Evolutionary conservation across 371 early-diverging fungal genomes (phyloP), one percentile per base, ranked within the genome.

Genomic region (Coemansia sp.): DNA sequence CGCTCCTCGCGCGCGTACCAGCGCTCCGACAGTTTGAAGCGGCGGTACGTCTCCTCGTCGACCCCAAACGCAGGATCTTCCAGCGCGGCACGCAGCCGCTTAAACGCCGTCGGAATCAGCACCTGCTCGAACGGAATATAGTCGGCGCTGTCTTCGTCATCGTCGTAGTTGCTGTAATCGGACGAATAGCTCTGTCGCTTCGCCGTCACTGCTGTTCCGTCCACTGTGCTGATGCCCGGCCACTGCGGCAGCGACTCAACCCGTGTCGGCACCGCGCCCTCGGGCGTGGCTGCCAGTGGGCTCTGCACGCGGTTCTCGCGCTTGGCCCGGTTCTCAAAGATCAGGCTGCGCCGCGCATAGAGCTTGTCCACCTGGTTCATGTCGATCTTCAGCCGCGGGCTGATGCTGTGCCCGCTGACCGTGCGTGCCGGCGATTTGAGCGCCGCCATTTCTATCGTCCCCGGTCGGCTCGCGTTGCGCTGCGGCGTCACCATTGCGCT

Each of bases 1-100:
- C 55, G 63, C 67, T 75, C 70, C 30, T 77, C 70, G 54, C 76
- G 78, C 2, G 63, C 70, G 53, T 74, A 77, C 78, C 78, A 77
- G 43, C 65, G 68, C 55, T 74, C 78, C 1, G 78, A 75, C 10
- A 77, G 59, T 56, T 63, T 65, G 61, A 69, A 77, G 40, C 66
- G 51, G 34, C 63, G 65, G 38, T 71, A 68, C 9, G 75, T 74
- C 50, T 69, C 75, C 6, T 75, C 69, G 51, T 77, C 77, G 9
- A 77, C 53, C 41, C 68, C 77, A 56, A 65, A 73, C 26, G 30
- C 1, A 1, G 74, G 69, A 10, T 65, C 65, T 34, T 75, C 68
- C 4, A 69, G 60, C 14, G 65, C 57, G 11, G 34, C 30, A 6
- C 76, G 65, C 42, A 77, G 63, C 43, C 70, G 65, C 67, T 77